These are phyloP conservation scores for Zymoseptoria crescenta DNA, from an alignment of 2,329 filamentous ascomycete species.

Conservation along the genomic window DNA sequence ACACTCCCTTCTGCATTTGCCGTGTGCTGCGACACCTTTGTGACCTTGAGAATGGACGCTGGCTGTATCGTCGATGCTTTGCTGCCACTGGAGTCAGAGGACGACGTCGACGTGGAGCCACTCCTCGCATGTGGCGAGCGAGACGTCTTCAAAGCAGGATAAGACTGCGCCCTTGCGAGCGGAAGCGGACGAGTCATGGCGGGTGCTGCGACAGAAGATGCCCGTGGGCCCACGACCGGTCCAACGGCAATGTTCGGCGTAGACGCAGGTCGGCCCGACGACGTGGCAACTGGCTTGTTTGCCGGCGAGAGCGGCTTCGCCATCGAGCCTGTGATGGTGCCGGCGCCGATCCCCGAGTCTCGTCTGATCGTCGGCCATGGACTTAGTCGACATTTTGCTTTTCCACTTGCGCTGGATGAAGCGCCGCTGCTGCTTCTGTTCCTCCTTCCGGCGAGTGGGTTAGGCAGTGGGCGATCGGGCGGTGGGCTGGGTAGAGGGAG, in stretches of 20 bases:
- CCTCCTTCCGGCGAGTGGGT: not conserved
- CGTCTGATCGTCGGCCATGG: not conserved
- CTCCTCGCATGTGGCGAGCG: not conserved
- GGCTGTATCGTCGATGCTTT: conserved; percentile 5
- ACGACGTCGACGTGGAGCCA: not conserved
- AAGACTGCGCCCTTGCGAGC: not conserved
- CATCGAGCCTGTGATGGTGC: not conserved
- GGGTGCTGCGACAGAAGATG: not conserved
- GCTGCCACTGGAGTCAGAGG: not conserved
- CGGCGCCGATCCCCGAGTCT: not conserved
- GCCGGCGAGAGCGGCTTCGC: not conserved
- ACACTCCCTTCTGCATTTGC: not conserved
- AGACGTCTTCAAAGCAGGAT: not conserved
- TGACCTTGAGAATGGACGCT: conserved; percentile 8
- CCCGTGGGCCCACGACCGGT: not conserved
- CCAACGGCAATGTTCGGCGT: too few species aligned
- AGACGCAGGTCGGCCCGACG: too few species aligned
- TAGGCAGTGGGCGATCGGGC: not conserved
- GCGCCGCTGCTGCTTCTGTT: not conserved
- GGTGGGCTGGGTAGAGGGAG: not conserved
- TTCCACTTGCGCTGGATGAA: not conserved
- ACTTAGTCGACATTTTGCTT: not conserved
- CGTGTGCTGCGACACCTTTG: conserved; percentile 5
- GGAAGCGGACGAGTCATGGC: not conserved
- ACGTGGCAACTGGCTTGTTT: not conserved